Evolutionary conservation across 2,329 filamentous ascomycete species (phyloP).

Genomic region (Cercospora zeina): DNA sequence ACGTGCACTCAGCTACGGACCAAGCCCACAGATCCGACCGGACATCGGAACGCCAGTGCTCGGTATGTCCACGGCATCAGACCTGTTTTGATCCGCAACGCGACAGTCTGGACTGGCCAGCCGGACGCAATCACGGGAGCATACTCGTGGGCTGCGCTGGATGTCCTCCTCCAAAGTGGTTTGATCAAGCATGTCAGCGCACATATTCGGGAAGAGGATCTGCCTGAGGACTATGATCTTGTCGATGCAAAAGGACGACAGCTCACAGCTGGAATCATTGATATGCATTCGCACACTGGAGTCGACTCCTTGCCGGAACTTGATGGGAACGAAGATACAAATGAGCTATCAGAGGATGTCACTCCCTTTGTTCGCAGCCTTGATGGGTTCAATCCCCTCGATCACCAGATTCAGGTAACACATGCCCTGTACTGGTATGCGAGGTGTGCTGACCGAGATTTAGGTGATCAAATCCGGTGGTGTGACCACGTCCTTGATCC

Average conservation of each 20-base stretch:
- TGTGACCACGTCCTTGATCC: slow-evolving; percentile 67
- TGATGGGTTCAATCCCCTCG: slow-evolving; percentile 63
- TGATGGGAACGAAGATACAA: slow-evolving; percentile 58
- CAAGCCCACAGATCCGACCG: slow-evolving; percentile 58
- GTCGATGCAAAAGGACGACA: slow-evolving; percentile 62
- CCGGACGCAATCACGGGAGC: slow-evolving; percentile 56
- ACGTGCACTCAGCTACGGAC: slow-evolving; percentile 58
- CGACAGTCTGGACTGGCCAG: slow-evolving; percentile 67
- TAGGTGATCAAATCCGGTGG: slow-evolving; percentile 68
- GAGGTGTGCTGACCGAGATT: not conserved
- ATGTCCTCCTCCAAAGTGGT: slow-evolving; percentile 62
- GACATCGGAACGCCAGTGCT: slow-evolving; percentile 59
- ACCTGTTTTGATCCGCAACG: slow-evolving; percentile 65
- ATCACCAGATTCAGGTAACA: slow-evolving; percentile 58
- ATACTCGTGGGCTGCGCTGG: slow-evolving; percentile 61
- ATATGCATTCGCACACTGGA: slow-evolving; percentile 70
- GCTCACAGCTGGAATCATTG: slow-evolving; percentile 67
- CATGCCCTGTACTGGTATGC: not conserved
- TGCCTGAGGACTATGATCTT: slow-evolving; percentile 54
- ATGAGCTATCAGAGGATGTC: slow-evolving; percentile 64
- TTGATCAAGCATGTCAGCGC: slow-evolving; percentile 58
- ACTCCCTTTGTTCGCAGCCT: slow-evolving; percentile 69
- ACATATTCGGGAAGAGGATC: slow-evolving; percentile 45
- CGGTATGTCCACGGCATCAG: slow-evolving; percentile 60
- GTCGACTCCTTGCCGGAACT: slow-evolving; percentile 60